Evolutionary conservation across 2,329 filamentous ascomycete genomes (phyloP), one percentile per base, ranked within the genome.

Genomic region (Penicillium nordicum): DNA sequence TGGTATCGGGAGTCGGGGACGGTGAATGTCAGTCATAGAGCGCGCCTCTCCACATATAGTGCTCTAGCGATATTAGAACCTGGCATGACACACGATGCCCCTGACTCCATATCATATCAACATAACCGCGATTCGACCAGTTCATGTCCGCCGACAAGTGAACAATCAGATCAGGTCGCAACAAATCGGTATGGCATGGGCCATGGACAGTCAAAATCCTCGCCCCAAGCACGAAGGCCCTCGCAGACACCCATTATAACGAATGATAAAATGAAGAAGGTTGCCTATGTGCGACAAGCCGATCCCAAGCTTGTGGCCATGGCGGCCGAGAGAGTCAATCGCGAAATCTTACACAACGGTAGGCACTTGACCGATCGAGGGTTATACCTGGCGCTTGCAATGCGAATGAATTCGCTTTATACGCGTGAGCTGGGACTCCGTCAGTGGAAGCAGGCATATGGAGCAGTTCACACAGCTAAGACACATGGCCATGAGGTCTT

Each of bases 381-480:
- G 11, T 43, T 67, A 21, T 61, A 61, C 12, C 36, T 63, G 25
- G 65, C 69, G 11, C 58, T 61, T 14, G 53, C 48, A 10, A 63
- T 68, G 16, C 62, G 64, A 40, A 54, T 62, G 16, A 64, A 57
- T n/a, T 65, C 63, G 23, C 52, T 70, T 27, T 71, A 64, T 34
- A 50, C 63, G 11, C 54, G 53, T 11, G 38, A 50, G 10, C 43
- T 61, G n/a, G 53, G 51, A n/a, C 45, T 59, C 21, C 36, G 42
- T 9, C 55, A 62, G 58, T 74, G 72, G 72, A 60, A 58, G 23
- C 23, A 29, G 37, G 58, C 63, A 14, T 67, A 63, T 34, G 49
- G 42, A 36, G 62, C 62, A 30, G 41, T 74, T 16, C 69, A 58
- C 45, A 56, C 53, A 30, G 66, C 68, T 16, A 69, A 59, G 48